Evolutionary conservation across 495 filamentous ascomycete species (phyloP).

Genomic region (Penicilliopsis zonata): DNA sequence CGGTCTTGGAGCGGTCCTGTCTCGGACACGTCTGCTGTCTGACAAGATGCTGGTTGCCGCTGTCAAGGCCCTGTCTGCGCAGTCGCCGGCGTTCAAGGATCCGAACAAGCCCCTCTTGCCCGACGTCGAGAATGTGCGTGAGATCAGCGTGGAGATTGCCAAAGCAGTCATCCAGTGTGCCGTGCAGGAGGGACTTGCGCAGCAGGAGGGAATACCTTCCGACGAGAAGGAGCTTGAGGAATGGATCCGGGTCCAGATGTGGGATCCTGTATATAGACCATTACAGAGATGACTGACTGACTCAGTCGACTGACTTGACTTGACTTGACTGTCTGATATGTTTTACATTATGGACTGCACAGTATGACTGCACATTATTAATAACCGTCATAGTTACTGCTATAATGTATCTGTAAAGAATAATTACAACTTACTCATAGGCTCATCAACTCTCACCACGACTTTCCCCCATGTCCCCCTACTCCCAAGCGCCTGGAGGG

Average conservation of each 20-base stretch:
- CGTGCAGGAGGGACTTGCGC: slow-evolving; percentile 53
- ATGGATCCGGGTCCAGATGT: slow-evolving; percentile 88
- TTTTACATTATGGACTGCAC: too few relatives aligned
- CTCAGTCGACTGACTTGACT: too few relatives aligned
- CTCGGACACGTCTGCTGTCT: slow-evolving; percentile 46
- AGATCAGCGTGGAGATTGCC: slow-evolving; percentile 68
- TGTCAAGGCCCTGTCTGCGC: slow-evolving; percentile 55
- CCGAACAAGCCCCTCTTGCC: slow-evolving; percentile 52
- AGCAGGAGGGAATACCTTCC: slow-evolving; percentile 27
- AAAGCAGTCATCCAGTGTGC: slow-evolving; percentile 65
- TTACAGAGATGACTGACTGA: too few relatives aligned
- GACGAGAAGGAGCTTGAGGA: slow-evolving; percentile 50
- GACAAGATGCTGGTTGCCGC: slow-evolving; percentile 78
- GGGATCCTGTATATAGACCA: slow-evolving; percentile 63
- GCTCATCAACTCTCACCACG: slow-evolving; percentile 62
- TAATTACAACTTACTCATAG: slow-evolving; percentile 38
- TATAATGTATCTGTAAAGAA: slow-evolving; percentile 2
- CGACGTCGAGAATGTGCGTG: slow-evolving; percentile 62
- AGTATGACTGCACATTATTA: too few relatives aligned
- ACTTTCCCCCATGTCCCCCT: slow-evolving; percentile 95
- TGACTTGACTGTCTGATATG: too few relatives aligned
- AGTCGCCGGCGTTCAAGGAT: slow-evolving; percentile 55
- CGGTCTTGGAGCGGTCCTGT: slow-evolving; percentile 67
- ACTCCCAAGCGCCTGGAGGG: slow-evolving; percentile 62
- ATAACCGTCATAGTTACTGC: slow-evolving; percentile 1